Percentiles rank a stretch among this genome's conserved stretches.
Evolutionary conservation across 352 stramenopile genomes (phyloP).

Genomic region (Globisporangium nagaii): DNA sequence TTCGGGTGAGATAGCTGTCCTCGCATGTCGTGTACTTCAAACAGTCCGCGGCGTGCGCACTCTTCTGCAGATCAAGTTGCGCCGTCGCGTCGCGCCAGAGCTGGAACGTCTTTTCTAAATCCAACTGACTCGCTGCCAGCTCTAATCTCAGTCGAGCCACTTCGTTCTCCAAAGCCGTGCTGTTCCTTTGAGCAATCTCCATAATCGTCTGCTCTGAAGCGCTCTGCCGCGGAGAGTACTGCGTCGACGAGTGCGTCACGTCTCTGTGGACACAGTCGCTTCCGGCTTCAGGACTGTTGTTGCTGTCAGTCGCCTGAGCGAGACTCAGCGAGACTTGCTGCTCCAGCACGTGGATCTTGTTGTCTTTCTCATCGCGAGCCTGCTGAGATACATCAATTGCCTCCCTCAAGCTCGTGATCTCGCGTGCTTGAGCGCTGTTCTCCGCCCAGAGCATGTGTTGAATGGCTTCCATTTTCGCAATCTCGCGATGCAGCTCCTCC

Average conservation of each 20-base stretch:
- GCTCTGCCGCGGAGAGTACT: background rate
- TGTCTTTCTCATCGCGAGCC: constrained; percentile 7
- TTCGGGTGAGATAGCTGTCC: background rate
- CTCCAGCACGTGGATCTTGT: constrained; percentile 12
- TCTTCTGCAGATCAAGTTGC: background rate
- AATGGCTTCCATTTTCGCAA: constrained; percentile 22
- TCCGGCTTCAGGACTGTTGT: background rate
- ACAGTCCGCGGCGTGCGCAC: background rate
- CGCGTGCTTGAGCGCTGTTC: constrained; percentile 6
- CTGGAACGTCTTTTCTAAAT: background rate
- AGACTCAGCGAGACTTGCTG: constrained; percentile 8
- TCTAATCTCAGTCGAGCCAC: background rate
- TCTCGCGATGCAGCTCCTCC: constrained; percentile 20
- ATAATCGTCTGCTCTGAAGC: background rate
- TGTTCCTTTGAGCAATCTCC: background rate
- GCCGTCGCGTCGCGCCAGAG: background rate
- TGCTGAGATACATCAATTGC: constrained; percentile 16
- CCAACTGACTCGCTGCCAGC: background rate
- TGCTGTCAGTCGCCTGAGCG: background rate
- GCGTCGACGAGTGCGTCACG: background rate
- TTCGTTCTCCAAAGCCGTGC: background rate
- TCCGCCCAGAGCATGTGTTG: constrained; percentile 29
- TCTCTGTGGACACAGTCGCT: background rate
- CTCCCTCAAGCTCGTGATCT: constrained; percentile 19
- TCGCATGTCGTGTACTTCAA: background rate